phyloP scores from a whole-genome alignment of 805 yeast genomes.

The Wickerhamiella alocasiicola region DNA sequence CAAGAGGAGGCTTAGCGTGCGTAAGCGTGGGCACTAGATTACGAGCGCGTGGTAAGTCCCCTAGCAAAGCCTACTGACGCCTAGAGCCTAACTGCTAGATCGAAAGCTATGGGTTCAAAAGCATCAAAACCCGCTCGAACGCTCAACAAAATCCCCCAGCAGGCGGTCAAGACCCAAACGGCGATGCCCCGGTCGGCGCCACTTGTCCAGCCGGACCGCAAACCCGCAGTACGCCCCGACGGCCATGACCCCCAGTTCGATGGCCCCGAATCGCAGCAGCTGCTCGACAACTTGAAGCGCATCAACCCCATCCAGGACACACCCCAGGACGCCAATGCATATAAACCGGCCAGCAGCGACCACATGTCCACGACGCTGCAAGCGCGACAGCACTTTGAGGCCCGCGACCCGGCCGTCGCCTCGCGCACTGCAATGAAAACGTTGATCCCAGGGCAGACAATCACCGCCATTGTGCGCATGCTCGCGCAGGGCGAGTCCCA shows the following conservation, averaged over 20 bases:
- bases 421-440: slow-evolving; percentile 11
- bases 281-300: slow-evolving; percentile 5
- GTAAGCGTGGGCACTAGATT: no score
- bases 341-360: slow-evolving; percentile 18
- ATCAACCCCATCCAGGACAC: background rate
- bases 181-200: no score
- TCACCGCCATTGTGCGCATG: slow-evolving; percentile 18
- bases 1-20: no score
- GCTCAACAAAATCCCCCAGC: no score
- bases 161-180: no score
- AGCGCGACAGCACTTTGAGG: slow-evolving; percentile 14
- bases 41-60: no score
- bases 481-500: slow-evolving; percentile 19
- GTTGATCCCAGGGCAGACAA: slow-evolving; percentile 19
- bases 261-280: slow-evolving; percentile 6
- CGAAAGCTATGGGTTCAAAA: slow-evolving; percentile 12
- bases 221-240: slow-evolving; percentile 24
- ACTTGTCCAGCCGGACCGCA: background rate
- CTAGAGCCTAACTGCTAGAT: no score
- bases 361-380: slow-evolving; percentile 19
- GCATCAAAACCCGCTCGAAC: slow-evolving; percentile 12
- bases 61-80: no score
- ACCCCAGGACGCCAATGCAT: background rate
- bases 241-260: slow-evolving; percentile 26
- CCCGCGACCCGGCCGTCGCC: slow-evolving; percentile 11